Conservation (phyloP, 306 rosid species). For the Prunus padus region DNA sequence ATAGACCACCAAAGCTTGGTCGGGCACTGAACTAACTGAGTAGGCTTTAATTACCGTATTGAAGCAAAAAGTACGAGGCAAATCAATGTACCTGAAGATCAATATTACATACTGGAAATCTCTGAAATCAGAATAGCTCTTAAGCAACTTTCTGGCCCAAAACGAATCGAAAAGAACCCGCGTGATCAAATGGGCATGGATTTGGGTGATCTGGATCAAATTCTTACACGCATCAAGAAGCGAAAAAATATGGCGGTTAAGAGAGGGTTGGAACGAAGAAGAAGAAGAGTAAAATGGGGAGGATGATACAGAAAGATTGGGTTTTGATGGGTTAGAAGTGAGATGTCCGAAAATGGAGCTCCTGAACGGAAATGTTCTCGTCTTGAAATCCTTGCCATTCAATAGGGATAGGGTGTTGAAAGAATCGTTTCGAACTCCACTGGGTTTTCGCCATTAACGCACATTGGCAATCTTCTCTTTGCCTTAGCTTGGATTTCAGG, state of each 20-base stretch:
- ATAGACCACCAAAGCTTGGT: slow-evolving; percentile 40
- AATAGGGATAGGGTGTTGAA: slow-evolving; percentile 29
- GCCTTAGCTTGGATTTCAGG: neutral
- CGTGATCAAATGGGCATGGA: slow-evolving; percentile 56
- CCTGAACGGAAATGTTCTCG: slow-evolving; percentile 44
- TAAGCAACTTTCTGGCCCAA: slow-evolving; percentile 58
- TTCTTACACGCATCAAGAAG: slow-evolving; percentile 30
- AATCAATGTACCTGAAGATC: slow-evolving; percentile 36
- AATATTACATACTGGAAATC: slow-evolving; percentile 39
- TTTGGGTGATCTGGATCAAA: slow-evolving; percentile 48
- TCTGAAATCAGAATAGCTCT: slow-evolving; percentile 48
- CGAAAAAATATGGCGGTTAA: slow-evolving; percentile 1
- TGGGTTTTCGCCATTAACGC: slow-evolving; percentile 49
- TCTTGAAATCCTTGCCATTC: slow-evolving; percentile 60
- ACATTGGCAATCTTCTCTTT: slow-evolving; percentile 28
- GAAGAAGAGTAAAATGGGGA: slow-evolving; percentile 19
- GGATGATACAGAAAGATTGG: slow-evolving; percentile 20
- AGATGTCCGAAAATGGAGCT: slow-evolving; percentile 8
- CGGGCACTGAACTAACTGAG: slow-evolving; percentile 36
- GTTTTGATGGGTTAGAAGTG: slow-evolving; percentile 27
- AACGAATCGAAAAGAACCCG: slow-evolving; percentile 41
- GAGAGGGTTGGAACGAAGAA: slow-evolving; percentile 6
- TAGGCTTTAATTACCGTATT: slow-evolving; percentile 59
- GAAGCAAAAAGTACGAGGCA: slow-evolving; percentile 48
- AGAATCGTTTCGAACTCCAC: neutral